Conservation (phyloP, 768 basidiomycete species). For the Phaffia australis region DNA sequence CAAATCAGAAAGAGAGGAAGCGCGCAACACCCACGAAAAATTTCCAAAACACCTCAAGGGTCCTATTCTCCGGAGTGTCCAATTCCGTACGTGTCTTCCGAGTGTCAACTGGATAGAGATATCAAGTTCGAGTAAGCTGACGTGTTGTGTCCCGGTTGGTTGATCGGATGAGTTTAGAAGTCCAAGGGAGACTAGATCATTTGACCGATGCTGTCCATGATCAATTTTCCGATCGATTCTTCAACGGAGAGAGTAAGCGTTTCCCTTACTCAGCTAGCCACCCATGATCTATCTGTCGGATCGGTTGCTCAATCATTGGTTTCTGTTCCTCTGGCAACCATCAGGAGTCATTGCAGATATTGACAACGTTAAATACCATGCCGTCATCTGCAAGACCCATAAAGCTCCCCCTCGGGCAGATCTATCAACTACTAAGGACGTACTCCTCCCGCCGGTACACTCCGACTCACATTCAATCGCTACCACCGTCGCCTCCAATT, state of each 20-base stretch:
- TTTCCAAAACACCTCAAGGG: slow-evolving; percentile 90
- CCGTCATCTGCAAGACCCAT: slow-evolving; percentile 29
- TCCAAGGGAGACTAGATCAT: slow-evolving; percentile 47
- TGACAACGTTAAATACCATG: slow-evolving; percentile 62
- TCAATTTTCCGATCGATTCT: slow-evolving; percentile 93
- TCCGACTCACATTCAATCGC: slow-evolving; percentile 47
- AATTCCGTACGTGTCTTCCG: slow-evolving; percentile 69
- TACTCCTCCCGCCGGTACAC: not conserved
- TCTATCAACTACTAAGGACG: not conserved
- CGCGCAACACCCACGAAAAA: slow-evolving; percentile 72
- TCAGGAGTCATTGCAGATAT: slow-evolving; percentile 81
- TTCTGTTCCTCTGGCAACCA: not conserved
- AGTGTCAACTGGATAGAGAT: not conserved
- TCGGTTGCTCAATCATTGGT: not conserved
- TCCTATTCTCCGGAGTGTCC: slow-evolving; percentile 79
- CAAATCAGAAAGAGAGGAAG: slow-evolving; percentile 81
- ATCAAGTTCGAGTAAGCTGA: not conserved
- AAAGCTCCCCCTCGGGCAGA: not conserved
- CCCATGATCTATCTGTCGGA: slow-evolving; percentile 1
- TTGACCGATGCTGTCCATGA: slow-evolving; percentile 91
- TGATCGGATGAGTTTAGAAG: slow-evolving; percentile 5
- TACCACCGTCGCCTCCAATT: slow-evolving; percentile 70
- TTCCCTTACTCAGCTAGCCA: not conserved
- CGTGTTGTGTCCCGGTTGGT: not conserved
- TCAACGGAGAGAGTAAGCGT: slow-evolving; percentile 71